Conservation (phyloP, 2,329 filamentous ascomycete genomes). For the Epichloe sibirici region DNA sequence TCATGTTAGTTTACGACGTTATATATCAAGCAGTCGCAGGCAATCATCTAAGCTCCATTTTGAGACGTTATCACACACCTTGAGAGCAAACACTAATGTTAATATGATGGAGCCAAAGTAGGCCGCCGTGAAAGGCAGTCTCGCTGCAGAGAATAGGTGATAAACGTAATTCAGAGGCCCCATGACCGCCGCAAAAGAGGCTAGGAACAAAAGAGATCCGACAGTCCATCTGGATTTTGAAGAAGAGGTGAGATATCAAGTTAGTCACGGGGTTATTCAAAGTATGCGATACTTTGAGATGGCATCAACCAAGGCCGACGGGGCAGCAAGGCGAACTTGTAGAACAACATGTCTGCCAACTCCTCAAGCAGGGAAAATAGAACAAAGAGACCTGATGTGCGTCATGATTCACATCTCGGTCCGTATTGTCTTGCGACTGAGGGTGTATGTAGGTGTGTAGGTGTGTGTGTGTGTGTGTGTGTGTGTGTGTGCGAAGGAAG, state of each 20-base stretch:
- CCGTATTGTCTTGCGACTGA: not conserved
- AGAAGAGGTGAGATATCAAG: not conserved
- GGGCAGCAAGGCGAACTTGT: not conserved
- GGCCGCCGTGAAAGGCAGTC: conserved; percentile 82
- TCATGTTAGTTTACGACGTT: conserved; percentile 6
- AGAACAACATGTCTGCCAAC: not conserved
- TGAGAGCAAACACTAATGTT: conserved; percentile 84
- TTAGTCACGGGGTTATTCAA: conserved; percentile 13
- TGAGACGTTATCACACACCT: conserved; percentile 49
- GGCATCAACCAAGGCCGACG: not conserved
- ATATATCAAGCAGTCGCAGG: not conserved
- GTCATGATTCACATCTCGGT: not conserved
- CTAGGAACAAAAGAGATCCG: conserved; percentile 79
- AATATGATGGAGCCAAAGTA: conserved; percentile 90
- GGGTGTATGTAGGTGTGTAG: not conserved
- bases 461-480: not conserved
- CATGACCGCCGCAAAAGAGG: conserved; percentile 91
- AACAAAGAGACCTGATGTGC: not conserved
- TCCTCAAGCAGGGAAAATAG: not conserved
- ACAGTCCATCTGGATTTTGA: conserved; percentile 67
- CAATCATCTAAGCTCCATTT: not conserved
- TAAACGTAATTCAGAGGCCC: conserved; percentile 71
- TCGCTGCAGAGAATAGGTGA: conserved; percentile 72
- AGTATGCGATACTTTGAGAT: not conserved
- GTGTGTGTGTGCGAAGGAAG: not conserved